These are phyloP conservation scores for Breynia disticha DNA, from an alignment of 441 rosid genomes.

Conservation along the genomic window DNA sequence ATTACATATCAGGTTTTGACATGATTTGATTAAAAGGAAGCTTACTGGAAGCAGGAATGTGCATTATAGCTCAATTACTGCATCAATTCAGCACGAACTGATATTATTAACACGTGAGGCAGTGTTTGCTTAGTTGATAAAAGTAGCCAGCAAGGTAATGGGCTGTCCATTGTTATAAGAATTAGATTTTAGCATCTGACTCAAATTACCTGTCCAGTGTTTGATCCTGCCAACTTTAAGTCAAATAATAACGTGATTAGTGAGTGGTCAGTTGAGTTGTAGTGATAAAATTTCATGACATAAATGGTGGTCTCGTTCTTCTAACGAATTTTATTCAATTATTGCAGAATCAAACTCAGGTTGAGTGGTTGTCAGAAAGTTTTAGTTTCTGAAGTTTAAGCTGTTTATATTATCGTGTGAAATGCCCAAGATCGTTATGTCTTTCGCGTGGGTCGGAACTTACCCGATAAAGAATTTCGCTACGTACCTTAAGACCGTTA, in stretches of 20 bases:
- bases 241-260: background rate
- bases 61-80: conserved; percentile 5
- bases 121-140: conserved; percentile 13
- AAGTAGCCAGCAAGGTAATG: conserved; percentile 13
- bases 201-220: conserved; percentile 1
- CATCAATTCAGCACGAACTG: conserved; percentile 1
- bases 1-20: background rate
- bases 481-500: too few relatives aligned
- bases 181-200: background rate
- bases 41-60: background rate
- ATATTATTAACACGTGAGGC: background rate
- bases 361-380: too few relatives aligned
- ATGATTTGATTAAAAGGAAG: conserved; percentile 15
- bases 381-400: too few relatives aligned
- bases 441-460: too few relatives aligned
- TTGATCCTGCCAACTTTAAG: background rate
- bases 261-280: background rate
- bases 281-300: background rate
- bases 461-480: too few relatives aligned
- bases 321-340: background rate
- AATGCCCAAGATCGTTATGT: too few relatives aligned
- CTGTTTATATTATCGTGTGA: too few relatives aligned
- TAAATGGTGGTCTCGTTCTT: background rate
- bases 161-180: conserved; percentile 14
- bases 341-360: background rate